A percentile compares a stretch with the other conserved stretches of the same genome.
These are phyloP conservation scores for Dactylellina parvicollis DNA, from an alignment of 2,329 filamentous ascomycete genomes.

Conservation along the genomic window DNA sequence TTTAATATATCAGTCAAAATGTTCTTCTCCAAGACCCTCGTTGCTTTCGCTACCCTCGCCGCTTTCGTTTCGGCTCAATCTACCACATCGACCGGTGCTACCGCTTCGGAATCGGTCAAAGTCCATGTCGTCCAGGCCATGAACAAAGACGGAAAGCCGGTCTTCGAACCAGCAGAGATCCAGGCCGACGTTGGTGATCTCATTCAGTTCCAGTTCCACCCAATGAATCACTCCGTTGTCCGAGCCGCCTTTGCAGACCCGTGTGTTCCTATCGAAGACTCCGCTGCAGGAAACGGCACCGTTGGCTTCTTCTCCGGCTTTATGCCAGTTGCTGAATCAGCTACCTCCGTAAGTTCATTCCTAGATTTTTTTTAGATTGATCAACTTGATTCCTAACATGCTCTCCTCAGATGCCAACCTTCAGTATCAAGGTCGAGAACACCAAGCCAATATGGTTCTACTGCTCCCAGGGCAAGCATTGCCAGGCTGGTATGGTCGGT, in stretches of 20 bases:
- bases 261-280: constrained; percentile 69
- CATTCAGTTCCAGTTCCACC: constrained; percentile 57
- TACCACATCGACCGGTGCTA: constrained; percentile 56
- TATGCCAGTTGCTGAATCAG: constrained; percentile 70
- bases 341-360: constrained; percentile 67
- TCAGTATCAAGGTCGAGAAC: constrained; percentile 75
- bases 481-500: constrained; percentile 78
- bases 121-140: constrained; percentile 62
- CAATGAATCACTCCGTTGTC: constrained; percentile 77
- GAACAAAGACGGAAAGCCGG: constrained; percentile 58
- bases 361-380: not conserved
- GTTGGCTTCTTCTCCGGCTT: constrained; percentile 74
- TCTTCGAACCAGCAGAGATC: constrained; percentile 55
- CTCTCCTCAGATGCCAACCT: constrained; percentile 63
- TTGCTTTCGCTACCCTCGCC: constrained; percentile 57
- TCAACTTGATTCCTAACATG: constrained; percentile 34
- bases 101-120: constrained; percentile 54
- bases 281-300: constrained; percentile 41
- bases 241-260: constrained; percentile 79
- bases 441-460: constrained; percentile 80
- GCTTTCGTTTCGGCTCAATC: constrained; percentile 57
- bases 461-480: constrained; percentile 79
- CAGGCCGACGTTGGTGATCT: constrained; percentile 55
- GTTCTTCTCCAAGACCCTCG: constrained; percentile 57
- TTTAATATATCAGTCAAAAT: constrained; percentile 57